Percentiles rank a stretch among this genome's conserved stretches.
Evolutionary conservation across 2,329 filamentous ascomycete species (phyloP).

Genomic region (Fusarium dimerum): DNA sequence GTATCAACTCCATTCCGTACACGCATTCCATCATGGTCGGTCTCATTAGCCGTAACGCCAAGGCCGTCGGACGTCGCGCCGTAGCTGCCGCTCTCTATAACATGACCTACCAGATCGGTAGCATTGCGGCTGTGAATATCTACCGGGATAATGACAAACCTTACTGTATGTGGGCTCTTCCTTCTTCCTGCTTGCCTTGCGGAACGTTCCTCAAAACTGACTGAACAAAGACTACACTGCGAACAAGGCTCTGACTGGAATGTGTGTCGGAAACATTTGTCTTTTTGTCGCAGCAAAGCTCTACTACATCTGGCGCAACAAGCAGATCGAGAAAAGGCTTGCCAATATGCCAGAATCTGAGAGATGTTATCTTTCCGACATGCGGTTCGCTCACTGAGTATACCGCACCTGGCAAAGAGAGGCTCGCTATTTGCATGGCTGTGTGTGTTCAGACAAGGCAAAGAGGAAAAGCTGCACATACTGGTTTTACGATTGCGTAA

Average conservation of each 20-base stretch:
- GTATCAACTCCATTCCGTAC: constrained; percentile 35
- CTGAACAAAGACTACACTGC: constrained; percentile 40
- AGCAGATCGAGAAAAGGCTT: background rate
- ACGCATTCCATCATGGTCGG: constrained; percentile 45
- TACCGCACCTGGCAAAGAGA: no score
- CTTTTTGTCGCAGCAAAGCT: constrained; percentile 32
- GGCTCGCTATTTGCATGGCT: no score
- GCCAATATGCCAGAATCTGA: background rate
- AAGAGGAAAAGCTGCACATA: no score
- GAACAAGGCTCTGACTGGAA: constrained; percentile 54
- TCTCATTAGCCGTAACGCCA: constrained; percentile 57
- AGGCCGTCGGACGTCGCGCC: constrained; percentile 60
- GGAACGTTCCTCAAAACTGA: background rate
- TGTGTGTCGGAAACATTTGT: constrained; percentile 39
- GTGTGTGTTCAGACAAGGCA: no score
- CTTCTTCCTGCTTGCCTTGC: constrained; percentile 3
- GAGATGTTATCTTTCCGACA: background rate
- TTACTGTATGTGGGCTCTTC: constrained; percentile 20
- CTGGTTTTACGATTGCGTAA: no score
- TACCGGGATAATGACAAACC: constrained; percentile 33
- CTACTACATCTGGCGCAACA: constrained; percentile 39
- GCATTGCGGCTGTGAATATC: constrained; percentile 43
- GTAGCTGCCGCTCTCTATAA: constrained; percentile 67
- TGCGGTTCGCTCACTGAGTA: constrained; percentile 1
- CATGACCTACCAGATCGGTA: constrained; percentile 48